Evolutionary conservation across 306 rosid species (phyloP).

Genomic region (Gillenia trifoliata): DNA sequence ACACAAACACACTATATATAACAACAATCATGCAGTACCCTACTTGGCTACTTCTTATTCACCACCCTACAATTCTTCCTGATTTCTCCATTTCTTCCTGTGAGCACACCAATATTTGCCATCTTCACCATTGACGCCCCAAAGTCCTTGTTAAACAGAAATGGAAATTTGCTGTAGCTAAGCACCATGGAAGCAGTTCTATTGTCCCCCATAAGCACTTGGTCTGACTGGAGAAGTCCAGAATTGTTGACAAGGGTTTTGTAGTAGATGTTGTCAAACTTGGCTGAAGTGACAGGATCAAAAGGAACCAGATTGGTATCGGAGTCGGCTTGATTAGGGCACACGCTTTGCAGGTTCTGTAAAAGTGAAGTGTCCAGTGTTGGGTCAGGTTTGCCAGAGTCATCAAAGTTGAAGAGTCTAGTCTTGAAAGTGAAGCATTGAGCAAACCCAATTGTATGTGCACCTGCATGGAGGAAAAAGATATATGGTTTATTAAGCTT

Average conservation of each 20-base stretch:
- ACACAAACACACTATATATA: background rate
- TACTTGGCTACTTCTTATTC: conserved; percentile 35
- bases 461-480: background rate
- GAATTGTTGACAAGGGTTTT: conserved; percentile 55
- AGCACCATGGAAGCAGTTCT: conserved; percentile 51
- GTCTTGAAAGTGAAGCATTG: conserved; percentile 81
- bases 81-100: conserved; percentile 64
- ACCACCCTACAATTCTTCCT: conserved; percentile 65
- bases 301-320: conserved; percentile 60
- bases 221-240: conserved; percentile 78
- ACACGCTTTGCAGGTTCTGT: conserved; percentile 34
- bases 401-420: conserved; percentile 61
- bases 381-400: conserved; percentile 74
- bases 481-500: background rate
- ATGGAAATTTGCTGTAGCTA: conserved; percentile 53
- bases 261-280: conserved; percentile 68
- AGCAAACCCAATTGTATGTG: conserved; percentile 84
- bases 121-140: conserved; percentile 64
- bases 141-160: conserved; percentile 53
- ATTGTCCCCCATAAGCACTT: conserved; percentile 57
- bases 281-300: conserved; percentile 42
- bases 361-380: conserved; percentile 43
- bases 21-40: background rate
- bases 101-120: conserved; percentile 65
- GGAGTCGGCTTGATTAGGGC: conserved; percentile 64